Base-by-base conservation (phyloP, 2,329 filamentous ascomycete genomes). In the Venturia pyrina region DNA sequence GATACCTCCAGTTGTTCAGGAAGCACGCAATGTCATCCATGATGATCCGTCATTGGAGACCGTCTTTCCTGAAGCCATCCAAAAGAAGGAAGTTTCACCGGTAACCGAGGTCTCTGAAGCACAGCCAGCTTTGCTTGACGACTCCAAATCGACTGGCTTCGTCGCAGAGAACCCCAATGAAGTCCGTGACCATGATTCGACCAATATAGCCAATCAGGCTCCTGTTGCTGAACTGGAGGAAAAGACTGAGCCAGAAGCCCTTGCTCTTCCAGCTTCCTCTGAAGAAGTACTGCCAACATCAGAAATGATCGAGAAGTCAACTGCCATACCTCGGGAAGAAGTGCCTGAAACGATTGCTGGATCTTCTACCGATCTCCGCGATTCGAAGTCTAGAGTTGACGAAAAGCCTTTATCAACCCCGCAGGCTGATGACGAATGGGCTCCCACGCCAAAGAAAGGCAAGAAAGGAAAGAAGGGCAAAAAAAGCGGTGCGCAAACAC, bases 341-440 rank as follows among this genome's bases (percentile, higher is more conserved):
- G 15, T 17, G 8, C 19, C 24, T 6, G 24, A 17, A 28, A 56
- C 50, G 28, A 28, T 32, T 15, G 50, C 21, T 32, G 24, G 28
- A 17, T 17, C 13, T 32, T 32, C 24, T 24, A 28, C 50, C 32
- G 24, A 28, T 56, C 1, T 32, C 32, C 24, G 24, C 24, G 50
- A 32, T 28, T 5, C 32, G 50, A 6, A 56, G 1, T 32, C 13
- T 3, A 34, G 41, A 2, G 21, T 40, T 41, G 57, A 13, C 34
- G 32, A 11, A 40, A 34, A 1, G 28, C 15, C 57, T n/a, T 5
- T 17, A 61, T 28, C 40, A 40, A 28, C 32, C 13, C 32, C 57
- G 15, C 69, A 63, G 41, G 67, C 65, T 65, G 68, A 70, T 65
- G 61, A 63, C 21, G 40, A 48, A 11, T 50, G 61, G 41, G 61